These are phyloP conservation scores for Corylus avellana DNA, from an alignment of 306 rosid species.

Conservation along the genomic window DNA sequence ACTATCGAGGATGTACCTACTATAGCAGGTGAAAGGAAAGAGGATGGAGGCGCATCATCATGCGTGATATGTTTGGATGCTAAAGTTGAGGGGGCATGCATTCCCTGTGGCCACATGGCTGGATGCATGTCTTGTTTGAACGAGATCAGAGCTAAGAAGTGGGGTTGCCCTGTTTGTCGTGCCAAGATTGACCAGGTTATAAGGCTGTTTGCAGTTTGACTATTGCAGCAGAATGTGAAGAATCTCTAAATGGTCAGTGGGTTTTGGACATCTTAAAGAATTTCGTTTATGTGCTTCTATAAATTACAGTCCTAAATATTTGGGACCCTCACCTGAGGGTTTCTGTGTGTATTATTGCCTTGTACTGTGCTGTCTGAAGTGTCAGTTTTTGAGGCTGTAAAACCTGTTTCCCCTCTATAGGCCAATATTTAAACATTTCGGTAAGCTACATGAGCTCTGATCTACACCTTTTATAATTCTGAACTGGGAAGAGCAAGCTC, in stretches of 20 bases:
- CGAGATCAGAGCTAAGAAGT: slow-evolving; percentile 79
- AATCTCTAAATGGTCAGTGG: slow-evolving; percentile 27
- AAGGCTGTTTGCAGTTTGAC: slow-evolving; percentile 79
- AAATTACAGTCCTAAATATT: neutral
- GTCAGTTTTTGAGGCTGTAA: neutral
- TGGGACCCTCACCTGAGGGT: slow-evolving; percentile 15
- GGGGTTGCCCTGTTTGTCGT: slow-evolving; percentile 99
- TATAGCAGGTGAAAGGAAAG: slow-evolving; percentile 40
- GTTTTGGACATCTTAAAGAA: slow-evolving; percentile 1
- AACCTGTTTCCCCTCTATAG: neutral
- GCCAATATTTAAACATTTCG: neutral
- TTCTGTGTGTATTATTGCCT: slow-evolving; percentile 41
- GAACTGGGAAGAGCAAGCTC: neutral
- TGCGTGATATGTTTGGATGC: slow-evolving; percentile 96
- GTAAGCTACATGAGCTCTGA: neutral
- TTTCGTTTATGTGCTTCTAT: slow-evolving; percentile 7
- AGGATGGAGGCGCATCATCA: slow-evolving; percentile 44
- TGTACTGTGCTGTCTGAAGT: slow-evolving; percentile 6
- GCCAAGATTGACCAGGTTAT: slow-evolving; percentile 78
- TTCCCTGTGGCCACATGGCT: slow-evolving; percentile 98
- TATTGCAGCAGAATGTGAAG: slow-evolving; percentile 10
- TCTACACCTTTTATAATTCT: neutral
- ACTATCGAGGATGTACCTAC: slow-evolving; percentile 32
- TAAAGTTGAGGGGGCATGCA: slow-evolving; percentile 95
- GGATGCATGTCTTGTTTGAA: slow-evolving; percentile 97